phyloP scores from a whole-genome alignment of 495 filamentous ascomycete species.

The Penicillium cataractarum region DNA sequence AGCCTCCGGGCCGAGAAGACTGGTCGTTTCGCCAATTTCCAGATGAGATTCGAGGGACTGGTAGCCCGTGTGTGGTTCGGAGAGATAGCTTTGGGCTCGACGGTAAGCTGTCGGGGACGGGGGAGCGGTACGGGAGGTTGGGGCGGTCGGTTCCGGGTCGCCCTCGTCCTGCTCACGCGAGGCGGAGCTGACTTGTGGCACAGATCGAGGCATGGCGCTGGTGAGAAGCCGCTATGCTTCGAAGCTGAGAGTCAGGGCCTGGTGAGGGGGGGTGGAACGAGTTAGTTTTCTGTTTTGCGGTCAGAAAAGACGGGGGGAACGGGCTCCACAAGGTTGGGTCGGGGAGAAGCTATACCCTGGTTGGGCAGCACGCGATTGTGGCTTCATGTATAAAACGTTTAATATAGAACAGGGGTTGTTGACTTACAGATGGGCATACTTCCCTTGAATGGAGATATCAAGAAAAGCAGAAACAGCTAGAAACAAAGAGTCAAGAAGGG shows the following conservation, averaged over 20 bases:
- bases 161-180: slow-evolving; percentile 28
- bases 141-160: slow-evolving; percentile 16
- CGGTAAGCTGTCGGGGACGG: slow-evolving; percentile 43
- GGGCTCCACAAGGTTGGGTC: slow-evolving; percentile 3
- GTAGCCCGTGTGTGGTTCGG: slow-evolving; percentile 44
- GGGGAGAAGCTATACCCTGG: not conserved
- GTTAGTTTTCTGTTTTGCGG: slow-evolving; percentile 4
- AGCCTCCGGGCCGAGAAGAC: slow-evolving; percentile 34
- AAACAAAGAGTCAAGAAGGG: not conserved
- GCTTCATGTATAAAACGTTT: not conserved
- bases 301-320: slow-evolving; percentile 5
- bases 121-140: slow-evolving; percentile 39
- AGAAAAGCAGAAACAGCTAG: not conserved
- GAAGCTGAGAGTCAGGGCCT: slow-evolving; percentile 5
- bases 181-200: slow-evolving; percentile 22
- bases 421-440: slow-evolving; percentile 2
- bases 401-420: not conserved
- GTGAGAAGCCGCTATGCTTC: slow-evolving; percentile 18
- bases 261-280: slow-evolving; percentile 1
- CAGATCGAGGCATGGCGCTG: slow-evolving; percentile 36
- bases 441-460: not conserved
- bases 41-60: slow-evolving; percentile 41
- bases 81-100: slow-evolving; percentile 39
- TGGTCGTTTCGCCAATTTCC: slow-evolving; percentile 43
- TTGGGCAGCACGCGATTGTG: slow-evolving; percentile 3